Percentiles rank a stretch among this genome's conserved stretches.
Evolutionary conservation across 1,139 yeast genomes (phyloP).

Genomic region (Hyphopichia buzzinii): DNA sequence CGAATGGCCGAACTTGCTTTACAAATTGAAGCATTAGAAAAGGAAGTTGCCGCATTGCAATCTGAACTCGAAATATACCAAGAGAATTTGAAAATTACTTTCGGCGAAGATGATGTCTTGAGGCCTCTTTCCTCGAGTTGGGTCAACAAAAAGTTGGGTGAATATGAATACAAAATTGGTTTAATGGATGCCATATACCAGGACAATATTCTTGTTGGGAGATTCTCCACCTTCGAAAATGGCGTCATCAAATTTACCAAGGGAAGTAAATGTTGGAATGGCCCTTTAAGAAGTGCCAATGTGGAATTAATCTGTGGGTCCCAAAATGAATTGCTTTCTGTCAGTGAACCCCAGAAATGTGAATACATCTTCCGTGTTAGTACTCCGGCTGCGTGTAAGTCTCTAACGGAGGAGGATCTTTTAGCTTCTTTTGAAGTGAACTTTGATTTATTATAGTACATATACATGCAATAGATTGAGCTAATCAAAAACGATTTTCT

Average conservation of each 20-base stretch:
- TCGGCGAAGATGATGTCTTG: conserved; percentile 65
- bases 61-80: conserved; percentile 16
- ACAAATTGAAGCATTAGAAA: conserved; percentile 19
- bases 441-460: conserved; percentile 18
- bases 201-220: conserved; percentile 59
- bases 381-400: conserved; percentile 71
- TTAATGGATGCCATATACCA: conserved; percentile 60
- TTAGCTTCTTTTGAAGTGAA: conserved; percentile 25
- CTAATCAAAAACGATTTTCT: conserved; percentile 70
- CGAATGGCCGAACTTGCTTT: conserved; percentile 7
- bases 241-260: conserved; percentile 43
- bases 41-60: conserved; percentile 15
- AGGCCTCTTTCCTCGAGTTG: conserved; percentile 56
- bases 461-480: background rate
- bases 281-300: conserved; percentile 74
- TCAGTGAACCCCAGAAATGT: conserved; percentile 89
- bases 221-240: conserved; percentile 33
- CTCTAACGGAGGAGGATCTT: conserved; percentile 30
- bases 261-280: conserved; percentile 96
- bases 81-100: conserved; percentile 27
- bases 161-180: conserved; percentile 66
- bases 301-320: conserved; percentile 70
- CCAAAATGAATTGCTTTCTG: conserved; percentile 53
- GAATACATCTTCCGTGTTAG: conserved; percentile 61
- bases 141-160: conserved; percentile 55